Evolutionary conservation across 306 rosid genomes (phyloP).

Genomic region (Lagenaria siceraria): DNA sequence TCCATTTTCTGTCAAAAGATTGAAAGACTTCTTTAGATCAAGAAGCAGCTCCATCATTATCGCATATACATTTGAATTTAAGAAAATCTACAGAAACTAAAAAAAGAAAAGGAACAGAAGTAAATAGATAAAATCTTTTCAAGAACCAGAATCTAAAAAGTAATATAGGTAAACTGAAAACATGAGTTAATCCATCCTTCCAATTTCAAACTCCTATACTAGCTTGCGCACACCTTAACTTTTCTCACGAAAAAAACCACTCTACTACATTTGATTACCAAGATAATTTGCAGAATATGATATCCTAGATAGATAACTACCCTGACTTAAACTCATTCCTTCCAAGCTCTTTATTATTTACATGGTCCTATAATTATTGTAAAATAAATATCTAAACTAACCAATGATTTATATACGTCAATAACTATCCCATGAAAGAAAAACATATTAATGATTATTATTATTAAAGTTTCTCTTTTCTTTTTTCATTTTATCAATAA

Average conservation of each 20-base stretch:
- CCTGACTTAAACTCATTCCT: too few relatives aligned
- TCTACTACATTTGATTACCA: too few relatives aligned
- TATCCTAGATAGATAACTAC: too few relatives aligned
- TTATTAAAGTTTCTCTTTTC: too few relatives aligned
- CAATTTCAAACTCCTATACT: too few relatives aligned
- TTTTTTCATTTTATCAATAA: too few relatives aligned
- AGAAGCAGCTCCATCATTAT: background rate
- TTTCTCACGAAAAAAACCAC: background rate
- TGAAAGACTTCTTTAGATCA: background rate
- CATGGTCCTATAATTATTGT: background rate
- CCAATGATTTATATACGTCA: background rate
- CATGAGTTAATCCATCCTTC: background rate
- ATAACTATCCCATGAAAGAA: background rate
- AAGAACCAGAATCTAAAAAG: background rate
- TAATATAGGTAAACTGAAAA: background rate
- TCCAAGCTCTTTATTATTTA: too few relatives aligned
- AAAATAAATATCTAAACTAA: background rate
- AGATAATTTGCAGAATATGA: too few relatives aligned
- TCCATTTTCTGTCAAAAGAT: constrained; percentile 23
- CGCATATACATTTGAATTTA: background rate
- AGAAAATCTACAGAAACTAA: background rate
- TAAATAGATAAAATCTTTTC: background rate
- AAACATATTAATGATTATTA: background rate
- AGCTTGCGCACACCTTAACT: too few relatives aligned
- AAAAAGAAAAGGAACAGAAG: background rate